phyloP scores from a whole-genome alignment of 2,329 filamentous ascomycete genomes.

The Sclerotiophoma versabilis region DNA sequence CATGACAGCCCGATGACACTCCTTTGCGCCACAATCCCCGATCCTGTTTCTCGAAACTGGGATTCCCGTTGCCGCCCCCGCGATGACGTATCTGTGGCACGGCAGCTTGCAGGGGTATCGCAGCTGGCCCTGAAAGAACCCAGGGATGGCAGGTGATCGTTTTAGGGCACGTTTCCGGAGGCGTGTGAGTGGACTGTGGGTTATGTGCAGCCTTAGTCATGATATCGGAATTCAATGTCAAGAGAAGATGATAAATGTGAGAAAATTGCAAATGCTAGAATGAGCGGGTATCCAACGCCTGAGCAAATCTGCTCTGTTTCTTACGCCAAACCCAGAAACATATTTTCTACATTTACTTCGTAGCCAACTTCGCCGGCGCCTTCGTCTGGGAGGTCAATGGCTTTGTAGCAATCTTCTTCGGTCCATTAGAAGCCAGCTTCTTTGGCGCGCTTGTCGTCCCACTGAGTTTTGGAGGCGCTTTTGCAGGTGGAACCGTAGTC shows the following conservation, averaged over 20 bases:
- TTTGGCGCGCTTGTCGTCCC: not conserved
- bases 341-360: constrained; percentile 1
- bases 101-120: constrained; percentile 14
- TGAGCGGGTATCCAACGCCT: constrained; percentile 19
- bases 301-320: constrained; percentile 3
- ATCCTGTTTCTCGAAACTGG: constrained; percentile 34
- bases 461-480: constrained; percentile 4
- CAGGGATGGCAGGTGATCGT: constrained; percentile 2
- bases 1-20: constrained; percentile 29
- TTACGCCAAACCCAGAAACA: not conserved
- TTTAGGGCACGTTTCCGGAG: not conserved
- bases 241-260: not conserved
- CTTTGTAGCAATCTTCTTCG: constrained; percentile 2
- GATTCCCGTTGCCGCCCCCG: constrained; percentile 24
- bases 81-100: constrained; percentile 43
- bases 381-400: not conserved
- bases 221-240: not conserved
- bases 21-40: constrained; percentile 27
- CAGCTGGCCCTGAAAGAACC: not conserved
- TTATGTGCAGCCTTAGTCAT: not conserved
- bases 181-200: not conserved
- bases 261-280: not conserved
- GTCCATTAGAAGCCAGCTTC: constrained; percentile 1
- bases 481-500: constrained; percentile 1
- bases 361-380: constrained; percentile 2